These are phyloP conservation scores for Rachicladosporium sp. DNA, from an alignment of 2,329 filamentous ascomycete genomes.

Conservation along the genomic window DNA sequence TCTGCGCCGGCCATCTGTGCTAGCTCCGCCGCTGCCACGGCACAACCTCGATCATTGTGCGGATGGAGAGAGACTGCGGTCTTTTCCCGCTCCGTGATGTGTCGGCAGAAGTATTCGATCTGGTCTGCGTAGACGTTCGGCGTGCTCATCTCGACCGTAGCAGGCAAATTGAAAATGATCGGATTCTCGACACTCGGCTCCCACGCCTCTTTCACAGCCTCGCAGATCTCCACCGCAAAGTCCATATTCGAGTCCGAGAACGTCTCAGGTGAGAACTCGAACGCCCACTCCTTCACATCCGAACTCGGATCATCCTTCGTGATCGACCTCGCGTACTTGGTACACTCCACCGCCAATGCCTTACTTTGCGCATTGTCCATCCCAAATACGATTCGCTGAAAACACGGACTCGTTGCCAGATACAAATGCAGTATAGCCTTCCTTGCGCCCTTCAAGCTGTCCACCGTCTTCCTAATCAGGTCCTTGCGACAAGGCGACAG, in stretches of 20 bases:
- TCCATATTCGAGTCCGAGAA: constrained; percentile 87
- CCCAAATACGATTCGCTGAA: constrained; percentile 80
- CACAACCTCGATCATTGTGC: constrained; percentile 88
- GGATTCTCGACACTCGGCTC: constrained; percentile 64
- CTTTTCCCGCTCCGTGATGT: constrained; percentile 76
- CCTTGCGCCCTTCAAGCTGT: constrained; percentile 77
- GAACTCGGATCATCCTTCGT: constrained; percentile 63
- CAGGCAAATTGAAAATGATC: constrained; percentile 94
- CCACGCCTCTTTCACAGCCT: constrained; percentile 92
- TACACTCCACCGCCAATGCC: constrained; percentile 71
- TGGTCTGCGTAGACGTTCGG: constrained; percentile 94
- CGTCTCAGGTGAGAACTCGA: constrained; percentile 73
- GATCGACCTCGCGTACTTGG: constrained; percentile 74
- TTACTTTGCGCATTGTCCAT: constrained; percentile 73
- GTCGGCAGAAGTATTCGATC: constrained; percentile 85
- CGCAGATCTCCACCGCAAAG: constrained; percentile 70
- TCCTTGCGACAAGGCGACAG: constrained; percentile 86
- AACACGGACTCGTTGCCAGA: constrained; percentile 90
- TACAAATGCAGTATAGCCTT: constrained; percentile 94
- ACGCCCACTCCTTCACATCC: constrained; percentile 55
- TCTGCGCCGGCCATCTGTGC: constrained; percentile 95
- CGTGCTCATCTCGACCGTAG: constrained; percentile 88
- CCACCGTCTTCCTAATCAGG: constrained; percentile 78
- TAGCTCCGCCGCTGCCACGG: constrained; percentile 77
- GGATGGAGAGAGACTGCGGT: constrained; percentile 82